Base-by-base conservation (phyloP, 2,329 filamentous ascomycete species). In the Pestalotiopsis sp. region DNA sequence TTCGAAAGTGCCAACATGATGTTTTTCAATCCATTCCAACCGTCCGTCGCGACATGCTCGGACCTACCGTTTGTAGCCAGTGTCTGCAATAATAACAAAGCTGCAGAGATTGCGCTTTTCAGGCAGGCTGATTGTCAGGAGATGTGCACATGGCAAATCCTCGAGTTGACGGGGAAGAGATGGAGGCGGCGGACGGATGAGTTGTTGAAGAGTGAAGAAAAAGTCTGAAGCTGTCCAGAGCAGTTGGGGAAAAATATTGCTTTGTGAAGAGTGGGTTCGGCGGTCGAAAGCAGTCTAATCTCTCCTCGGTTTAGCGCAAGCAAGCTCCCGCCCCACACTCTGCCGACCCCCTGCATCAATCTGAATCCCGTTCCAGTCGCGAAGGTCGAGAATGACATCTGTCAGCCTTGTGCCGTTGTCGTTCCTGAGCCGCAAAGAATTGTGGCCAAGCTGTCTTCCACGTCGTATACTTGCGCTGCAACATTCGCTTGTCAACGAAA, bases 1-100 rank as follows among this genome's bases (percentile, higher is more conserved):
- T 96, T 96, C 93, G 93, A 96, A 93, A 93, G 92, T 91, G 93
- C 93, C 93, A 82, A 59, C 23, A 57, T 31, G 13, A 39, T 17
- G 13, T n/a, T 17, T 45, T 3, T 31, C 38, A 7, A n/a, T 63
- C 38, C 27, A 36, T 41, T n/a, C 25, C 31, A 63, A 14, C 17
- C 60, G 14, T 23, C 27, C 60, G n/a, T 20, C 36, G 6, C 2
- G 36, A 17, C 13, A 14, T 64, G 57, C 57, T 25, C 20, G 17
- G 36, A 59, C 57, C 27, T 59, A 59, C 57, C 57, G 57, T 59
- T 27, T 12, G 12, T 36, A 13, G 20, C 12, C 55, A 58, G 9
- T 59, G 17, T 59, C 57, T 36, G 23, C 5, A 17, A 14, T 27
- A 13, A 17, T 59, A 27, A 17, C 57, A 52, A 45, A 23, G 45